Base-by-base conservation (phyloP, 176 grass and related monocot genomes). In the Tillandsia fasciculata region DNA sequence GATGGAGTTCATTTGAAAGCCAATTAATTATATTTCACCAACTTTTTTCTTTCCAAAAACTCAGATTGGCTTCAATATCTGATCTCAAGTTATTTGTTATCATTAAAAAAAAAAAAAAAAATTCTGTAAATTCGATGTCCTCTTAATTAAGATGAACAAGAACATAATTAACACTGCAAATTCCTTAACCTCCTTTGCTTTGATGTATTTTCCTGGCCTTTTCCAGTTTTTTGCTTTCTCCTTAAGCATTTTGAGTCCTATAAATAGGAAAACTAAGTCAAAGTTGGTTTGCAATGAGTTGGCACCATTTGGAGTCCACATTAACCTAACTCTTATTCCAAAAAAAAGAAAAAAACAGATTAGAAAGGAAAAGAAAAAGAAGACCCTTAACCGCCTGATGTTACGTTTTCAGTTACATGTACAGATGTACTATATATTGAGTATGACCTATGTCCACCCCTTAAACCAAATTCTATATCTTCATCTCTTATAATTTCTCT, bases 351-450 rank as follows among this genome's bases (percentile, higher is more conserved):
- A 42, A 42, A 42, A 42, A 42, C 5, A 4, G 3, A 33, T 4
- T 4, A 33, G 4, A 33, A 4, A 33, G 3, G 3, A 5, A 33
- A 33, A 42, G 3, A 5, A 42, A 42, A 42, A 42, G 33, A 42
- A 42, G 33, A 42, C 65, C 69, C 68, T 73, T 73, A 79, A 79
- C 77, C 61, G 69, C 67, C 65, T 73, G 77, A 79, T 79, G 77
- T 73, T 67, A 79, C 72, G 53, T 26, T 49, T 79, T 73, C 33
- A 42, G 33, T 42, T 42, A 42, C 72, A 28, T 67, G 24, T 24
- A 24, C 24, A 24, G 24, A 70, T 67, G 65, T 79, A 33, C 23
- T 67, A 26, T n/a, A n/a, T n/a, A n/a, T 64, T 53, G 50, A 52
- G 12, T 51, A 28, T 56, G 71, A 71, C 69, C 65, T 63, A 65